phyloP scores from a whole-genome alignment of 306 rosid genomes.

The Herpetospermum pedunculosum region DNA sequence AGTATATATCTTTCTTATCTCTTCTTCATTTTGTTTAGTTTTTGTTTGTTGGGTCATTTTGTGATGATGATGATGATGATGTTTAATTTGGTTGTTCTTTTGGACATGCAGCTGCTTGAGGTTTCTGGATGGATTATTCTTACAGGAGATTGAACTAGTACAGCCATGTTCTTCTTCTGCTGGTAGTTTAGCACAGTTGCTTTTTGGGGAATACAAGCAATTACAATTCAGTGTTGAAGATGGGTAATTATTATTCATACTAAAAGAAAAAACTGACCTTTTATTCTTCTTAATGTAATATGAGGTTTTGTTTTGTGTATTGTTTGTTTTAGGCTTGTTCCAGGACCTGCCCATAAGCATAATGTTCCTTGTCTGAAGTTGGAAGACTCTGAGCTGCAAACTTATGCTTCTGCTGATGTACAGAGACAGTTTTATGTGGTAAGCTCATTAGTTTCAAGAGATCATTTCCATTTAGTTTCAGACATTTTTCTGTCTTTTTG shows the following conservation, averaged over 20 bases:
- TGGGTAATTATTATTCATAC: constrained; percentile 30
- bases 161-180: constrained; percentile 54
- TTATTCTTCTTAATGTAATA: too few relatives aligned
- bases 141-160: constrained; percentile 19
- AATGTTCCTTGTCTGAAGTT: constrained; percentile 36
- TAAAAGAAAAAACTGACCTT: too few relatives aligned
- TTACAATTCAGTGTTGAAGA: constrained; percentile 34
- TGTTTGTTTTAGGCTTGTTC: constrained; percentile 38
- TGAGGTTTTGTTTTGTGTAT: background rate
- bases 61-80: too few relatives aligned
- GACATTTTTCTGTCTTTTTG: background rate
- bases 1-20: constrained; percentile 26
- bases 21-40: background rate
- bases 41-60: background rate
- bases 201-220: constrained; percentile 34
- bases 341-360: constrained; percentile 56
- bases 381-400: constrained; percentile 43
- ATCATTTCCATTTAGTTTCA: background rate
- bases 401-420: constrained; percentile 29
- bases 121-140: constrained; percentile 56
- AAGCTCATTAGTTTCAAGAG: background rate
- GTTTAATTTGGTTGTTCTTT: background rate
- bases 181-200: constrained; percentile 28
- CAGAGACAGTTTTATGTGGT: constrained; percentile 61
- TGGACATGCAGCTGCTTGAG: constrained; percentile 32